Conservation (phyloP, 1,284 basidiomycete genomes). For the Papiliotrema fonsecae region DNA sequence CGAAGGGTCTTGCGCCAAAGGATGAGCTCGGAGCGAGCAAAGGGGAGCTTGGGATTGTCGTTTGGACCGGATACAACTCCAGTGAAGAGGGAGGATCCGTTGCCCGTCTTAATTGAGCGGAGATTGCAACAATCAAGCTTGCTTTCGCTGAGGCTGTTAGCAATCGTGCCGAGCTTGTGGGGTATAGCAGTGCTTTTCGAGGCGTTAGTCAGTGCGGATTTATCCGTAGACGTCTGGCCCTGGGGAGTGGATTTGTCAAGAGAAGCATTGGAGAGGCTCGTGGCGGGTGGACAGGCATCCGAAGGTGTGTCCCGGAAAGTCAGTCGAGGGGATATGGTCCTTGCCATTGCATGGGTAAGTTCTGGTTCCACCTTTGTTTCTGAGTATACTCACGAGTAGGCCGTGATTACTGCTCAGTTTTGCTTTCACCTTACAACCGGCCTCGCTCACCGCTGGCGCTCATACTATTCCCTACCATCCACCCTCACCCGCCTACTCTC, state of each 20-base stretch:
- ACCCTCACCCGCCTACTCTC: slow-evolving; percentile 48
- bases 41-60: slow-evolving; percentile 9
- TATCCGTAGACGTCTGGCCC: slow-evolving; percentile 40
- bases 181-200: slow-evolving; percentile 31
- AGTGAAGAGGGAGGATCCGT: slow-evolving; percentile 3
- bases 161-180: slow-evolving; percentile 39
- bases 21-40: slow-evolving; percentile 4
- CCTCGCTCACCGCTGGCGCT: slow-evolving; percentile 48
- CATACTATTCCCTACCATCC: slow-evolving; percentile 48
- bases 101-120: slow-evolving; percentile 20
- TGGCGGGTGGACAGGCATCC: slow-evolving; percentile 22
- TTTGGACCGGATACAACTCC: slow-evolving; percentile 7
- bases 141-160: slow-evolving; percentile 32
- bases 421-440: slow-evolving; percentile 49
- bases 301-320: slow-evolving; percentile 14
- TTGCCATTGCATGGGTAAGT: slow-evolving; percentile 42
- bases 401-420: slow-evolving; percentile 40
- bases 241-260: slow-evolving; percentile 40
- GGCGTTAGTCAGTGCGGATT: slow-evolving; percentile 27
- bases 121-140: slow-evolving; percentile 27
- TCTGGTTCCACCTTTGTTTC: neutral
- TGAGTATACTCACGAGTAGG: slow-evolving; percentile 1
- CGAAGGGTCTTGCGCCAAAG: slow-evolving; percentile 10
- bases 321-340: slow-evolving; percentile 26
- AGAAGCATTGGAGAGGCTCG: slow-evolving; percentile 36